Evolutionary conservation across 2,329 filamentous ascomycete genomes (phyloP), one percentile per base, ranked within the genome.

Genomic region (Xylariaceae sp.): DNA sequence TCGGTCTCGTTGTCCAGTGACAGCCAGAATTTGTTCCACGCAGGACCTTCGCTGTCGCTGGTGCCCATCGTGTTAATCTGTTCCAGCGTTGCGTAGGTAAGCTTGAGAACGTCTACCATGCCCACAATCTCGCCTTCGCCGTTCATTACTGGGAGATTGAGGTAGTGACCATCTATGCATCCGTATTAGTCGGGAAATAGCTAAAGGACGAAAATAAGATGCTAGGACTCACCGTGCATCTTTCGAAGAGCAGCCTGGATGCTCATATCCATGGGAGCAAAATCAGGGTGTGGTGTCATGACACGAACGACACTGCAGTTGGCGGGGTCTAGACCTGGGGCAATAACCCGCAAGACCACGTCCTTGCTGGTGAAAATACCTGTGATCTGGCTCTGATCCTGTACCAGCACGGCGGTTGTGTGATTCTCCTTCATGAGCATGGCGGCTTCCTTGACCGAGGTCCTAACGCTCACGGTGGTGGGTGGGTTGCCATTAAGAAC

Each of bases 291-390:
- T 59, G 94, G 94, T 33, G 94, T 99, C 94, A 99, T 99, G 61
- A 99, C 94, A 63, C 94, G 87, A 60, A 99, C 93, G 56, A 99
- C 94, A 69, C 93, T 97, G 81, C 94, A 99, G 66, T 88, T 97
- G 54, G 85, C 81, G 42, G 94, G 94, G 71, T 99, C 94, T 54
- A 99, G 81, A 16, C 94, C 94, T 45, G 94, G 94, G 49, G 94
- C 94, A 74, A 99, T 99, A 55, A 99, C 94, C 71, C 94, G 90
- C 53, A 99, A 81, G 53, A 99, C 94, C 46, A 99, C 93, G 74
- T 99, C 94, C 77, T 99, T 99, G 78, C 94, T 97, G 54, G 94
- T 99, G 71, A 99, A 99, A 68, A 99, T 99, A 74, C 94, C 94
- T 48, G 94, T 99, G 68, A 99, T 97, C 41, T 91, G 90, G 49